A percentile compares a stretch with the other conserved stretches of the same genome.
These are phyloP conservation scores for Mycena albidolilacea DNA, from an alignment of 768 basidiomycete species.

Conservation along the genomic window DNA sequence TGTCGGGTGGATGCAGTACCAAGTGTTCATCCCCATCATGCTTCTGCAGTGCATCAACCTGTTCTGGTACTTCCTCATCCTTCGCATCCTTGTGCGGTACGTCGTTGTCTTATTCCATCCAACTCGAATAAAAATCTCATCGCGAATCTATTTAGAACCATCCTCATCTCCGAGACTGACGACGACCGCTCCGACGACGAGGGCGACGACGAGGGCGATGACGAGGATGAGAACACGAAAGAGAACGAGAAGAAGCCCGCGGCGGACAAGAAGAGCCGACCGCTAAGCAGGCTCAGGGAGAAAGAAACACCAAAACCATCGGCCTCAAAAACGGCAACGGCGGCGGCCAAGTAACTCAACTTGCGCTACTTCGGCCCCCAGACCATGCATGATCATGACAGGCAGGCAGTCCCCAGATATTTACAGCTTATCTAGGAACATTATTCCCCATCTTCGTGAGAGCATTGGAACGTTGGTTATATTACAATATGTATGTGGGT, in stretches of 20 bases:
- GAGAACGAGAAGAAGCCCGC: slow-evolving; percentile 43
- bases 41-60: slow-evolving; percentile 88
- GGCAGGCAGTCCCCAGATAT: neutral
- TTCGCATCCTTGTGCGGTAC: slow-evolving; percentile 82
- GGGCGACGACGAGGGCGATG: slow-evolving; percentile 66
- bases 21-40: slow-evolving; percentile 82
- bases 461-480: slow-evolving; percentile 4
- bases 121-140: neutral
- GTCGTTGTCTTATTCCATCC: neutral
- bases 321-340: neutral
- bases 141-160: slow-evolving; percentile 53
- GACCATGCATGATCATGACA: too few relatives aligned
- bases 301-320: slow-evolving; percentile 9
- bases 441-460: neutral
- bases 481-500: slow-evolving; percentile 21
- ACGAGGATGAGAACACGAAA: slow-evolving; percentile 65
- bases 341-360: neutral
- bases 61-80: slow-evolving; percentile 94
- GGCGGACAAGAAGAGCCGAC: neutral
- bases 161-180: slow-evolving; percentile 52
- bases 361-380: neutral
- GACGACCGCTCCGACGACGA: slow-evolving; percentile 81
- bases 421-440: slow-evolving; percentile 1
- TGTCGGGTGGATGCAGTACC: slow-evolving; percentile 83
- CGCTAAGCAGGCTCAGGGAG: neutral